A percentile compares a stretch with the other conserved stretches of the same genome.
phyloP scores from a whole-genome alignment of 2,329 filamentous ascomycete species.

The Fusarium torulosum region DNA sequence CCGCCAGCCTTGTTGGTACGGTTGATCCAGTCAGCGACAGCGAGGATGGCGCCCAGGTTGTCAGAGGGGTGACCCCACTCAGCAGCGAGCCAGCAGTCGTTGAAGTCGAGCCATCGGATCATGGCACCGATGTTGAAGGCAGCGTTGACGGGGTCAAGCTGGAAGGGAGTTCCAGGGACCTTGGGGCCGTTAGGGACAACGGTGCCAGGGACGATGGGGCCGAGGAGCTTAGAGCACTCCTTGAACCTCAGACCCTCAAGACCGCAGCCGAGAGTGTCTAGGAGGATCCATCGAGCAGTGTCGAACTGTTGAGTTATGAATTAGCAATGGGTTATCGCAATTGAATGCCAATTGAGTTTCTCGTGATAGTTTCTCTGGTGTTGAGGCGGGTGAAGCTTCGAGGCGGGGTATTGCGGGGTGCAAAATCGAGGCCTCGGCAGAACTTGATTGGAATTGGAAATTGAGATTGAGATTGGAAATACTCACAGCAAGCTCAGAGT shows the following conservation, averaged over 20 bases:
- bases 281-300: conserved; percentile 94
- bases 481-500: conserved; percentile 92
- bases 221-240: conserved; percentile 94
- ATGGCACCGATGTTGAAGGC: conserved; percentile 99
- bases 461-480: neutral
- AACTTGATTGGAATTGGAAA: neutral
- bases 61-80: conserved; percentile 99
- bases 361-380: conserved; percentile 23
- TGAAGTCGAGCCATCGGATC: conserved; percentile 99
- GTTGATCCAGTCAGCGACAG: conserved; percentile 97
- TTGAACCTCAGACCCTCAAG: conserved; percentile 95
- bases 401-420: conserved; percentile 44
- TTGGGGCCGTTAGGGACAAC: conserved; percentile 91
- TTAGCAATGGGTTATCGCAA: conserved; percentile 16
- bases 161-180: conserved; percentile 91
- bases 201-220: conserved; percentile 90
- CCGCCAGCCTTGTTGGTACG: conserved; percentile 82
- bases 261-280: conserved; percentile 96
- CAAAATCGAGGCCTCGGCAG: conserved; percentile 17
- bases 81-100: conserved; percentile 98
- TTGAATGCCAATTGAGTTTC: conserved; percentile 2
- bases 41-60: conserved; percentile 96
- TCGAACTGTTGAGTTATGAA: conserved; percentile 74
- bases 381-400: conserved; percentile 12
- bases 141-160: conserved; percentile 93